A percentile compares a stretch with the other conserved stretches of the same genome.
phyloP scores from a whole-genome alignment of 139 green algal genomes.

The Coelastrella sp. region DNA sequence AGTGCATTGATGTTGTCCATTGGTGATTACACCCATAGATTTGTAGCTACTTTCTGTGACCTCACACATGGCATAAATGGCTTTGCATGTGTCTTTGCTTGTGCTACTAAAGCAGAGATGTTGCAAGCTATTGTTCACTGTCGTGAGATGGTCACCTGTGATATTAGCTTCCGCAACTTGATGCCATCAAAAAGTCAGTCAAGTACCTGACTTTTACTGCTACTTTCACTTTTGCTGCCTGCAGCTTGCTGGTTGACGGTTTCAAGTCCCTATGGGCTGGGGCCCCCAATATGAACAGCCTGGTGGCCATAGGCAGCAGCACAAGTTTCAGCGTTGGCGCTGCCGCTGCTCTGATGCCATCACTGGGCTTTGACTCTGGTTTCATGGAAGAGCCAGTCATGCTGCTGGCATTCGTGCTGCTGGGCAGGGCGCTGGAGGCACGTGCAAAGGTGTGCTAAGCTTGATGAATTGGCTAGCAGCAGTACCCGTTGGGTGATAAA shows the following conservation, averaged over 20 bases:
- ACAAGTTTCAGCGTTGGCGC: slow-evolving; percentile 42
- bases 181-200: neutral
- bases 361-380: slow-evolving; percentile 69
- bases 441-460: slow-evolving; percentile 66
- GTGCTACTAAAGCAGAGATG: no score
- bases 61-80: no score
- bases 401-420: slow-evolving; percentile 96
- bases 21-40: neutral
- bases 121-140: no score
- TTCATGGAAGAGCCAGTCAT: slow-evolving; percentile 96
- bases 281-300: slow-evolving; percentile 93
- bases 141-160: neutral
- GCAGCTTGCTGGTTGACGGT: slow-evolving; percentile 78
- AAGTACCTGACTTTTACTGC: neutral
- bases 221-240: neutral
- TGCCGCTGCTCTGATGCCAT: slow-evolving; percentile 52
- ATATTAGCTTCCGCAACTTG: neutral
- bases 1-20: neutral
- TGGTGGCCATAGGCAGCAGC: slow-evolving; percentile 83
- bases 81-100: no score
- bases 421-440: slow-evolving; percentile 87
- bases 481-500: neutral
- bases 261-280: slow-evolving; percentile 65
- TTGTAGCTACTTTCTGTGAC: no score
- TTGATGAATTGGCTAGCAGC: neutral